phyloP scores from a whole-genome alignment of 1,284 basidiomycete genomes.

The Rhodofomes roseus region DNA sequence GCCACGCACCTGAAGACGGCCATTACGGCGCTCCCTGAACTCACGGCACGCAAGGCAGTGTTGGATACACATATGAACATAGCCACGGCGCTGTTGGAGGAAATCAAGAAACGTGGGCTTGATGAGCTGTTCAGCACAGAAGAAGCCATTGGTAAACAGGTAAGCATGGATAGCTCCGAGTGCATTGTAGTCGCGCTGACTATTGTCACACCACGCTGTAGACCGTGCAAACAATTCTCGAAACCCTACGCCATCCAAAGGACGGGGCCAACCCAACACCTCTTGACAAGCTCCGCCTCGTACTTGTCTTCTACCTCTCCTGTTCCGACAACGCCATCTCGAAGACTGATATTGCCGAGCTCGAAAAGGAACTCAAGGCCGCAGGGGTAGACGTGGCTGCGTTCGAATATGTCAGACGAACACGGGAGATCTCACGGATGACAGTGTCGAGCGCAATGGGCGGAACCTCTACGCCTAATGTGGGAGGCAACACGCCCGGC shows the following conservation, averaged over 20 bases:
- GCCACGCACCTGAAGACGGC: conserved; percentile 96
- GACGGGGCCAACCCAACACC: conserved; percentile 65
- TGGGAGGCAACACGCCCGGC: conserved; percentile 63
- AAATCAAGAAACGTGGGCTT: conserved; percentile 93
- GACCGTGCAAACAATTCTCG: conserved; percentile 79
- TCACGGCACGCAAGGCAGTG: conserved; percentile 94
- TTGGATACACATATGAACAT: conserved; percentile 99
- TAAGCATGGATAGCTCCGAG: conserved; percentile 22
- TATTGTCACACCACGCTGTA: conserved; percentile 28
- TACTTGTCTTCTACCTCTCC: conserved; percentile 92
- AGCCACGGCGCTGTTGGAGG: conserved; percentile 91
- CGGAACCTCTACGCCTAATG: conserved; percentile 73
- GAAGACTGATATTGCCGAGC: conserved; percentile 84
- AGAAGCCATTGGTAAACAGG: conserved; percentile 85
- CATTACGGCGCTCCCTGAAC: conserved; percentile 96
- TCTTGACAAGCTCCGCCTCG: conserved; percentile 89
- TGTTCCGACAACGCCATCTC: conserved; percentile 76
- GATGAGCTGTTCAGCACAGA: conserved; percentile 98
- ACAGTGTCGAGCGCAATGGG: conserved; percentile 50
- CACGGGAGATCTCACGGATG: conserved; percentile 89
- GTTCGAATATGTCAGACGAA: conserved; percentile 90
- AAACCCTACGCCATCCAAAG: conserved; percentile 71
- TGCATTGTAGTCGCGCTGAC: background rate
- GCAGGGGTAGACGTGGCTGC: conserved; percentile 81
- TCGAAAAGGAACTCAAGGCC: conserved; percentile 83